Conservation (phyloP, 2,329 filamentous ascomycete species). For the Juglanconis oblonga region DNA sequence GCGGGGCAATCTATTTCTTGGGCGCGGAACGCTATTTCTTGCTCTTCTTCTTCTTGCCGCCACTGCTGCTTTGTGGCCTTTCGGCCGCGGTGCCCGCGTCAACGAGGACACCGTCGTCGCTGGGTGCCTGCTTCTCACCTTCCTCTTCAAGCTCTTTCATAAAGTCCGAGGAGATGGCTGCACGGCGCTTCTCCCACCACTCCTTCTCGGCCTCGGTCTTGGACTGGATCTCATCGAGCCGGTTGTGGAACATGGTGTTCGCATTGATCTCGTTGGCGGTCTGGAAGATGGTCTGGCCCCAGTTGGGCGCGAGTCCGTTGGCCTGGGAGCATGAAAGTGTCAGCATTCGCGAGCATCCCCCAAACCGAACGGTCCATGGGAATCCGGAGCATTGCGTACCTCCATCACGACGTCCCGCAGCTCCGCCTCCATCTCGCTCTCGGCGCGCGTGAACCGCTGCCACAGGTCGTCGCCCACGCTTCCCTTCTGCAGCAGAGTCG, state of each 20-base stretch:
- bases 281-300: slow-evolving; percentile 96
- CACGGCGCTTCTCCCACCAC: slow-evolving; percentile 88
- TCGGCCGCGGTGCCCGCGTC: slow-evolving; percentile 48
- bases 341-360: neutral
- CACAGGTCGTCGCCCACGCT: slow-evolving; percentile 95
- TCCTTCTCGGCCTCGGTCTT: slow-evolving; percentile 72
- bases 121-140: slow-evolving; percentile 47
- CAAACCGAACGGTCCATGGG: no score
- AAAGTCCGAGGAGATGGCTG: slow-evolving; percentile 70
- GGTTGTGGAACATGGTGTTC: slow-evolving; percentile 73
- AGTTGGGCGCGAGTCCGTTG: slow-evolving; percentile 82
- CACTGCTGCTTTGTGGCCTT: slow-evolving; percentile 29
- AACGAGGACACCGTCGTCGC: slow-evolving; percentile 78
- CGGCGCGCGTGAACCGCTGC: slow-evolving; percentile 86
- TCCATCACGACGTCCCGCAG: slow-evolving; percentile 90
- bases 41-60: slow-evolving; percentile 60
- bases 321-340: slow-evolving; percentile 54
- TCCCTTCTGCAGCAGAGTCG: slow-evolving; percentile 78
- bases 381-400: slow-evolving; percentile 44
- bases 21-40: slow-evolving; percentile 48
- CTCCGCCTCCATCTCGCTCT: slow-evolving; percentile 98
- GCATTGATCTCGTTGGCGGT: slow-evolving; percentile 93
- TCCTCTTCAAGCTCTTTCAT: slow-evolving; percentile 80
- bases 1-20: neutral
- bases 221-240: slow-evolving; percentile 70